These are phyloP conservation scores for Yarrowia divulgata DNA, from an alignment of 805 yeast genomes.

Conservation along the genomic window DNA sequence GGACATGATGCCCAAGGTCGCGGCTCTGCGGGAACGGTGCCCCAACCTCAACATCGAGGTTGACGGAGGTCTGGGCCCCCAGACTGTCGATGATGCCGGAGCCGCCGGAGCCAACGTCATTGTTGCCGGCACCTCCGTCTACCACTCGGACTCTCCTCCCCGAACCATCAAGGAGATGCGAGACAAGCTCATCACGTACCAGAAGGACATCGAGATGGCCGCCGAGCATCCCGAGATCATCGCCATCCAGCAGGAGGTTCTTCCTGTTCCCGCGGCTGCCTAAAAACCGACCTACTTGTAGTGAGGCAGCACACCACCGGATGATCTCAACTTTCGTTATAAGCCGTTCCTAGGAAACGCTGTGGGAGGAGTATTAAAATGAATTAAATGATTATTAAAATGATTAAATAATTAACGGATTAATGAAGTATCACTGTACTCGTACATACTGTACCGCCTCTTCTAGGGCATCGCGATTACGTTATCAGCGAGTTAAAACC, in stretches of 20 bases:
- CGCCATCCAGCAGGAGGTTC: constrained; percentile 24
- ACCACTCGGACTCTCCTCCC: constrained; percentile 80
- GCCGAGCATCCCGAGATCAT: constrained; percentile 24
- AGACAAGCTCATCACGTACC: constrained; percentile 35
- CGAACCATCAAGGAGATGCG: constrained; percentile 63
- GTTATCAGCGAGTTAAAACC: constrained; percentile 10
- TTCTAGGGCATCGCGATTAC: constrained; percentile 20
- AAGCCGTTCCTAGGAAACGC: constrained; percentile 38
- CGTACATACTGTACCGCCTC: too few relatives aligned
- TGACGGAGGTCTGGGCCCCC: constrained; percentile 93
- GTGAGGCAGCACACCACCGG: neutral
- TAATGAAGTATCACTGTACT: neutral
- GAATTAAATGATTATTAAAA: too few relatives aligned
- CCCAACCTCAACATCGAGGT: constrained; percentile 91
- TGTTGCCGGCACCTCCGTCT: constrained; percentile 96
- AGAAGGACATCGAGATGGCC: constrained; percentile 45
- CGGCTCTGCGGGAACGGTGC: constrained; percentile 69
- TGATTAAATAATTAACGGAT: constrained; percentile 4
- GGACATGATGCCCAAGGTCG: constrained; percentile 96
- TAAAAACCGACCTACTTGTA: too few relatives aligned
- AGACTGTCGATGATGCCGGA: constrained; percentile 87
- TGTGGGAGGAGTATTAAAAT: constrained; percentile 17
- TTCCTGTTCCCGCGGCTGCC: constrained; percentile 22
- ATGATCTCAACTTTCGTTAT: constrained; percentile 24
- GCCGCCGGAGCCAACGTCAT: constrained; percentile 97